phyloP scores from a whole-genome alignment of 225 moss, liverwort and hornwort species.

The Sphagnum contortum region DNA sequence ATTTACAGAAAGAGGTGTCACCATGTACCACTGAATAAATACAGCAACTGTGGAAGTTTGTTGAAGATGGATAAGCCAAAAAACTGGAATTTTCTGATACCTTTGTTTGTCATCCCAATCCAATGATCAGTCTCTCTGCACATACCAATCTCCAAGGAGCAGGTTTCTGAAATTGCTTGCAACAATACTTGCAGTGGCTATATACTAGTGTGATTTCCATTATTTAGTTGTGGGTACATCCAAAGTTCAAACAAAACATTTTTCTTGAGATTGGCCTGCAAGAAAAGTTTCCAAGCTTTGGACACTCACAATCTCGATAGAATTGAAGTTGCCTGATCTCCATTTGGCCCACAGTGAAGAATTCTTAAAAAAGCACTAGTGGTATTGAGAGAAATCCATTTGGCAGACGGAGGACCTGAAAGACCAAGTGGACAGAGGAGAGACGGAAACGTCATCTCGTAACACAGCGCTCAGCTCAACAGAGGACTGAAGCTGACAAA shows the following conservation, averaged over 20 bases:
- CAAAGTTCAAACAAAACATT: neutral
- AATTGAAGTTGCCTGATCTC: neutral
- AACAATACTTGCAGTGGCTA: too few relatives aligned
- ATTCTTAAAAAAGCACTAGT: constrained; percentile 1
- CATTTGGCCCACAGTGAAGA: neutral
- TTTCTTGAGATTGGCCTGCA: neutral
- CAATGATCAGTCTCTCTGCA: too few relatives aligned
- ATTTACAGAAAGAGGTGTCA: too few relatives aligned
- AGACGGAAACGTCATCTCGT: constrained; percentile 38
- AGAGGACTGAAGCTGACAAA: constrained; percentile 42
- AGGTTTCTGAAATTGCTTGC: too few relatives aligned
- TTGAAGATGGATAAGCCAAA: too few relatives aligned
- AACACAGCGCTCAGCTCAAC: constrained; percentile 26
- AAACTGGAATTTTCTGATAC: neutral
- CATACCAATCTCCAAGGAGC: too few relatives aligned
- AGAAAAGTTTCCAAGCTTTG: neutral
- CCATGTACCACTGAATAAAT: too few relatives aligned
- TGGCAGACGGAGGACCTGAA: constrained; percentile 49
- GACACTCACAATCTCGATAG: neutral
- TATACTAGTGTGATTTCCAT: too few relatives aligned
- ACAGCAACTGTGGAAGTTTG: too few relatives aligned
- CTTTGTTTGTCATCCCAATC: too few relatives aligned
- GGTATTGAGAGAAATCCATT: constrained; percentile 6
- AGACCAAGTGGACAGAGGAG: constrained; percentile 36
- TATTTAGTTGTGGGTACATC: neutral